Percentiles rank a stretch among this genome's conserved stretches.
These are phyloP conservation scores for Candida quercuum DNA, from an alignment of 805 yeast species.

Conservation along the genomic window DNA sequence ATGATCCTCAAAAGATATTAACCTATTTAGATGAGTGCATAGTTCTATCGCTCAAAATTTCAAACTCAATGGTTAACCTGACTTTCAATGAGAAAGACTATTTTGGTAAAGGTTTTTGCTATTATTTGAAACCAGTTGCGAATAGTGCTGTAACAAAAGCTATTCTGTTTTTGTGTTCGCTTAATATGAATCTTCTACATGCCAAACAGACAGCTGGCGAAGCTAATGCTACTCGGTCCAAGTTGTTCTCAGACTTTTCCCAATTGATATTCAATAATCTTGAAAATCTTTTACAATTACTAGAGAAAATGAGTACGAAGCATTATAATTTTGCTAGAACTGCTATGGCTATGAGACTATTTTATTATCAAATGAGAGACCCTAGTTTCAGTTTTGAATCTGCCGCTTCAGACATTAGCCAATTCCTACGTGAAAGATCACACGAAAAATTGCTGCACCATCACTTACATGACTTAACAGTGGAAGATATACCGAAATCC, in stretches of 20 bases:
- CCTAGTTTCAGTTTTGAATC: slow-evolving; percentile 17
- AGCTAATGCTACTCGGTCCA: slow-evolving; percentile 6
- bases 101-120: slow-evolving; percentile 38
- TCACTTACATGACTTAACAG: slow-evolving; percentile 9
- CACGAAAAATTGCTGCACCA: neutral
- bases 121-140: slow-evolving; percentile 34
- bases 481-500: slow-evolving; percentile 15
- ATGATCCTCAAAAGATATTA: slow-evolving; percentile 26
- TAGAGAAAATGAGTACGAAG: slow-evolving; percentile 8
- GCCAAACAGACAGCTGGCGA: slow-evolving; percentile 7
- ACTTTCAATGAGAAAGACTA: slow-evolving; percentile 27
- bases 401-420: slow-evolving; percentile 1
- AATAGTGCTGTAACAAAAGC: slow-evolving; percentile 11
- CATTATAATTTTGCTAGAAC: slow-evolving; percentile 17
- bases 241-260: slow-evolving; percentile 9
- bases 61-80: slow-evolving; percentile 29
- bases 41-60: slow-evolving; percentile 24
- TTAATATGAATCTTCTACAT: slow-evolving; percentile 14
- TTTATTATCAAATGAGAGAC: slow-evolving; percentile 11
- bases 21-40: slow-evolving; percentile 30
- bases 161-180: slow-evolving; percentile 6
- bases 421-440: neutral
- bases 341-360: slow-evolving; percentile 10
- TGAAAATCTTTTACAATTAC: slow-evolving; percentile 13
- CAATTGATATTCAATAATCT: slow-evolving; percentile 4